Base-by-base conservation (phyloP, 352 stramenopile genomes). In the Hyaloperonospora brassicae region DNA sequence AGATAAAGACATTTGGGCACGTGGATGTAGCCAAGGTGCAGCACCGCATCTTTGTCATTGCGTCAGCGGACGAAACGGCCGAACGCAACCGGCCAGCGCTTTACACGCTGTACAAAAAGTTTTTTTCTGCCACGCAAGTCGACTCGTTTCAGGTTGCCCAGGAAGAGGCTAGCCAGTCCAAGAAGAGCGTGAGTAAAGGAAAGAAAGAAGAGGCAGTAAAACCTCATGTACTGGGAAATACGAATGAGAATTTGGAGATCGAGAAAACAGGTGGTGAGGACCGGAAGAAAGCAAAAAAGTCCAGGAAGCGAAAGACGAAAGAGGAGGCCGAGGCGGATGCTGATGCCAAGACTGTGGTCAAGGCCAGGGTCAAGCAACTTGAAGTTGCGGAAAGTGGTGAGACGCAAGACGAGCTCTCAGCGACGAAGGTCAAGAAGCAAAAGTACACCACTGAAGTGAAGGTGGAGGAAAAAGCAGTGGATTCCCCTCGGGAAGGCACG, bases 51-150 rank as follows among this genome's bases (percentile, higher is more conserved):
- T 89, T 93, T 46, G 52, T 59, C 5, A 84, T 93, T 57, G 83
- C 80, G 1, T 82, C 83, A 14, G 79, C 79, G 36, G 76, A 89
- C 51, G 80, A 78, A 42, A 91, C 80, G 34, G 70, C 70, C 0
- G 83, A 93, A 59, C 78, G 83, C 44, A 93, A 93, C 70, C 83
- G 83, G 21, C 71, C 71, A 27, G 68, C 72, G 12, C 67, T 93
- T 5, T 93, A 93, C 70, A 76, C 82, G 21, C 50, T 93, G 50
- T 89, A 91, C 67, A 72, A 72, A 47, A 76, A 85, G 50, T 89
- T 88, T 39, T 87, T 80, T 50, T 53, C 57, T 17, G 34, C 78
- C 27, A 93, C 83, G 44, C 79, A 89, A 43, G 55, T 89, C 11
- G 78, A 93, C 55, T 91, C 83, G 50, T 71, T 89, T 55, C 79